Evolutionary conservation across 192 early-diverging fungal species (phyloP).

Genomic region (Backusella parvicylindrica): DNA sequence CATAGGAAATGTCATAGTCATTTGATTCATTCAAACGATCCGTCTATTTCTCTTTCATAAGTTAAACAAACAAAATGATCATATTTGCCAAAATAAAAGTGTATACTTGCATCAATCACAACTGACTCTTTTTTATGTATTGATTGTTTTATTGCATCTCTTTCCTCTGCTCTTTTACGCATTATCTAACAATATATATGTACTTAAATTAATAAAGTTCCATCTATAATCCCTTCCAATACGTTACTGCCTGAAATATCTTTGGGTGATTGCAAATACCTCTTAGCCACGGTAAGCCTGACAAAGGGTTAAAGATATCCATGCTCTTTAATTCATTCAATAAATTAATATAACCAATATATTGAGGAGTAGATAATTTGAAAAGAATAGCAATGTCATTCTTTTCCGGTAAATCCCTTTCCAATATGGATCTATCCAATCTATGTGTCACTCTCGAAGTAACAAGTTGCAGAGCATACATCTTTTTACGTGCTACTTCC

Average conservation of each 20-base stretch:
- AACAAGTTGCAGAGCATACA: constrained; percentile 63
- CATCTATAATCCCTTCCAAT: background rate
- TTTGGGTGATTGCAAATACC: constrained; percentile 69
- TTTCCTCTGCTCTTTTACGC: background rate
- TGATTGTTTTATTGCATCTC: background rate
- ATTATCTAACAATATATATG: background rate
- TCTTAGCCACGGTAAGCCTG: constrained; percentile 26
- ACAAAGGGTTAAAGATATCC: background rate
- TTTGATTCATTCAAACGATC: constrained; percentile 3
- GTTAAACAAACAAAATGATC: background rate
- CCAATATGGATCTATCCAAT: constrained; percentile 46
- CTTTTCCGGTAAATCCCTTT: constrained; percentile 62
- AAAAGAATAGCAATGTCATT: constrained; percentile 69
- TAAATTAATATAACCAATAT: constrained; percentile 42
- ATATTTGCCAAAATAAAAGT: background rate
- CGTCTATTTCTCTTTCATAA: background rate
- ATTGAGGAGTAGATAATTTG: constrained; percentile 55
- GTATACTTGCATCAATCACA: background rate
- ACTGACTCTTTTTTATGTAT: background rate
- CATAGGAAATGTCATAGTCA: background rate
- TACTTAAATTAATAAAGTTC: background rate
- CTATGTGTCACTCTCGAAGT: constrained; percentile 45
- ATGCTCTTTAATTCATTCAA: background rate
- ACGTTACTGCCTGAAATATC: constrained; percentile 37
- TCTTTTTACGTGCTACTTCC: constrained; percentile 16